phyloP scores from a whole-genome alignment of 2,329 filamentous ascomycete genomes.

The Penicillium sp. region DNA sequence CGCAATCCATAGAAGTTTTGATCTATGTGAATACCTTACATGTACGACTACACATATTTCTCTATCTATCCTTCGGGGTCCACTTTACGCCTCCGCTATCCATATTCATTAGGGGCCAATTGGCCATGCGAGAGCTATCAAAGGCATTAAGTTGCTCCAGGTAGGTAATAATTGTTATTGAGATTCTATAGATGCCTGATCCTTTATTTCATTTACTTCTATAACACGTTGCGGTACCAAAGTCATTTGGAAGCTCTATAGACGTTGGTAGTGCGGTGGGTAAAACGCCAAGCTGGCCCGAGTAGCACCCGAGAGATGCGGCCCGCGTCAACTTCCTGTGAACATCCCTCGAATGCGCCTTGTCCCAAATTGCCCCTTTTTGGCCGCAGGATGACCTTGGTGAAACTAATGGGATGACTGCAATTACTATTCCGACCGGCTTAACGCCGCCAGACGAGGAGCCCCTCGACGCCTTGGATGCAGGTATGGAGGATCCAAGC shows the following conservation, averaged over 20 bases:
- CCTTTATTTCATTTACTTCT: neutral
- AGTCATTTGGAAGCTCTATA: neutral
- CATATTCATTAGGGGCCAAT: no score
- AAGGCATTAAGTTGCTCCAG: no score
- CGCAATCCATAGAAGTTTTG: no score
- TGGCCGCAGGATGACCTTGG: neutral
- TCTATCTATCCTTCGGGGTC: no score
- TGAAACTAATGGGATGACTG: constrained; percentile 38
- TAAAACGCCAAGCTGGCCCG: constrained; percentile 6
- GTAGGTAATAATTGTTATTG: no score
- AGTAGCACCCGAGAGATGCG: neutral
- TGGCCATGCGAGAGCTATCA: no score
- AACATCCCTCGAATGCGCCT: neutral
- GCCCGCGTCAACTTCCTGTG: neutral
- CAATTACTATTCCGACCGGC: constrained; percentile 32
- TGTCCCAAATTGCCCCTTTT: neutral
- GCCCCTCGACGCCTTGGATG: constrained; percentile 44
- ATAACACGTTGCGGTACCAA: neutral
- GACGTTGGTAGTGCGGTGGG: neutral
- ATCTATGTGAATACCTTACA: no score
- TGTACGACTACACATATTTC: no score
- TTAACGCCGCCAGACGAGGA: constrained; percentile 41
- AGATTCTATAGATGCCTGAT: no score
- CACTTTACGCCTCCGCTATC: no score
- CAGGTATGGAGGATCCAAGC: constrained; percentile 36